Evolutionary conservation across 2,329 filamentous ascomycete genomes (phyloP), one percentile per base, ranked within the genome.

Genomic region (Stachybotrys chartarum): DNA sequence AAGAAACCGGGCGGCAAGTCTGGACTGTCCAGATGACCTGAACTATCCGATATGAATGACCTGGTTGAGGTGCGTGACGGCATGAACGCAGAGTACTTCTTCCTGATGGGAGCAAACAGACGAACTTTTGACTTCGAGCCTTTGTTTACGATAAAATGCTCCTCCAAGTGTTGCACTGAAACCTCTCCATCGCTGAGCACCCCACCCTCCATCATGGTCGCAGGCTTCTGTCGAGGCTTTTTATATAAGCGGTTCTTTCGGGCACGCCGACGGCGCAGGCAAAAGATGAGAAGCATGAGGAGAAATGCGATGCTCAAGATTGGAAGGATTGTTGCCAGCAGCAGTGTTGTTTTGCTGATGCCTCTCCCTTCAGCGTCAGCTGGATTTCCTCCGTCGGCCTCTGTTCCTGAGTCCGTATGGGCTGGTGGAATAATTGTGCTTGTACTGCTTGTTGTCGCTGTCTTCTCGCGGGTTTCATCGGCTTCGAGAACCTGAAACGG

Each of bases 241-340:
- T 60, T 63, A 5, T 65, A 63, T 3, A 67, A 55, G 47, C 68
- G 68, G 12, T 59, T 66, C 16, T 64, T 63, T 24, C 59, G 64
- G 11, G 60, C 61, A 24, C 63, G 64, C 2, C 66, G 65, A 11
- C 68, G 63, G 12, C 66, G 63, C 46, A 71, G 55, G 54, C 69
- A 68, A 56, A 67, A 74, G 24, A 69, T 57, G 6, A 72, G 57
- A 3, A 72, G 57, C 59, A 70, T 61, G 17, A 71, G 58, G 8
- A 71, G 57, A 5, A 73, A 57, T 0, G 70, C 58, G 11, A 74
- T 55, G 18, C 70, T 62, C 1, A 77, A 58, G 14, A 78, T 59
- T 3, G 77, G 76, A 3, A 80, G 64, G 3, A 79, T 68, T 3
- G 75, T 72, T 1, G 75, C 77, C 14, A 78, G 61, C 6, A 79